Evolutionary conservation across 2,329 filamentous ascomycete genomes (phyloP).

Genomic region (Microsporum canis): DNA sequence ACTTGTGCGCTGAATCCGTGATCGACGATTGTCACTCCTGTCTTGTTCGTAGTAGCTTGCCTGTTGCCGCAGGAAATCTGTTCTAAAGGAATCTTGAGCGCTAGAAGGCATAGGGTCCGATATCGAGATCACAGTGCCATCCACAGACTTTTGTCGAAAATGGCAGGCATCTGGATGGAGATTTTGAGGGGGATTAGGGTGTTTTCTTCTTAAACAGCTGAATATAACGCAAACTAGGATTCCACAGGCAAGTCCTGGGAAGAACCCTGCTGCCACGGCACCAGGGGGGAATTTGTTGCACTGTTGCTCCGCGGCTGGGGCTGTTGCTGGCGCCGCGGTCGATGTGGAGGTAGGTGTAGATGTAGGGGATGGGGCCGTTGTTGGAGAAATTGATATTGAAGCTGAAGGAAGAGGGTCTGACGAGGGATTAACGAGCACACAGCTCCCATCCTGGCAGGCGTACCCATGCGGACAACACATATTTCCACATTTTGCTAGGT

Average conservation of each 20-base stretch:
- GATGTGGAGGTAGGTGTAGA: slow-evolving; percentile 13
- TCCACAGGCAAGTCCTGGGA: slow-evolving; percentile 36
- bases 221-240: slow-evolving; percentile 45
- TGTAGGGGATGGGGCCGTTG: slow-evolving; percentile 16
- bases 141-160: slow-evolving; percentile 25
- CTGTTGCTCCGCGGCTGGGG: slow-evolving; percentile 16
- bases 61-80: slow-evolving; percentile 33
- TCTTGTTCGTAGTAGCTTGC: slow-evolving; percentile 18
- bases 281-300: slow-evolving; percentile 32
- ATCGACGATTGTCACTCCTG: slow-evolving; percentile 10
- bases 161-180: slow-evolving; percentile 8
- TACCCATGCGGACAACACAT: slow-evolving; percentile 40
- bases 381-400: slow-evolving; percentile 15
- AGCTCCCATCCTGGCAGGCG: slow-evolving; percentile 26
- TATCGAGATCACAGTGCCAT: slow-evolving; percentile 27
- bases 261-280: slow-evolving; percentile 37
- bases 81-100: slow-evolving; percentile 32
- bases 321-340: slow-evolving; percentile 17
- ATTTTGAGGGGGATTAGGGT: neutral
- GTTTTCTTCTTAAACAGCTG: slow-evolving; percentile 26
- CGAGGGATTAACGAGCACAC: slow-evolving; percentile 13
- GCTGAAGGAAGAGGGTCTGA: slow-evolving; percentile 22
- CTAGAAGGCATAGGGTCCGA: slow-evolving; percentile 33
- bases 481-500: slow-evolving; percentile 32
- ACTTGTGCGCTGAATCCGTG: slow-evolving; percentile 26